Base-by-base conservation (phyloP, 257 asterid genomes). In the Fraxinus anomala region DNA sequence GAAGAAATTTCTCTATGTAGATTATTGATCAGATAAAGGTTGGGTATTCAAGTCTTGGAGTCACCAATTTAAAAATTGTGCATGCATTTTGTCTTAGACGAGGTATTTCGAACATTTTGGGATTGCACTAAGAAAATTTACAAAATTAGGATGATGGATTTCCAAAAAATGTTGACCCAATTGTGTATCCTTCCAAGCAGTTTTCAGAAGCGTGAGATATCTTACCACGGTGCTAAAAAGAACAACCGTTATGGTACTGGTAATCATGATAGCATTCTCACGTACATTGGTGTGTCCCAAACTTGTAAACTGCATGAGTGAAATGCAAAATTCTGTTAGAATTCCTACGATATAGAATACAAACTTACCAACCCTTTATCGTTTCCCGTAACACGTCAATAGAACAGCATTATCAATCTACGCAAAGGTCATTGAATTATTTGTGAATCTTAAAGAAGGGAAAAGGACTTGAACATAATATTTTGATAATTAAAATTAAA, bases 161-260 rank as follows among this genome's bases (percentile, higher is more conserved):
- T 21, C 67, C 31, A 21, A n/a, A 17, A 33, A 10, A 26, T 63
- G 19, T 44, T 54, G 39, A 28, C 68, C 72, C 40, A 61, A 33
- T 31, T 49, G 56, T 37, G 56, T 66, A 75, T n/a, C 26, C 66
- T 21, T 71, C 28, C 72, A 17, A 34, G 72, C 72, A 63, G 68
- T 44, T 10, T 33, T 49, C 71, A 69, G 51, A 73, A 80, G 78
- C 40, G 59, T 71, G 73, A 59, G 75, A 73, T 73, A 76, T 72
- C 93, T 83, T 90, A 93, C 98, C 97, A 91, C 89, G 71, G 97
- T 96, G 92, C 97, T 96, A 88, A 93, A 86, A 77, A 96, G 99
- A 85, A 96, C 99, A 75, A 96, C 96, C 24, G 96, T 92, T 75
- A 96, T 96, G 12, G 99, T 96, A 81, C 99, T 96, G 75, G 99